Conservation (phyloP, 495 filamentous ascomycete species). For the Penicillium diatomitis region DNA sequence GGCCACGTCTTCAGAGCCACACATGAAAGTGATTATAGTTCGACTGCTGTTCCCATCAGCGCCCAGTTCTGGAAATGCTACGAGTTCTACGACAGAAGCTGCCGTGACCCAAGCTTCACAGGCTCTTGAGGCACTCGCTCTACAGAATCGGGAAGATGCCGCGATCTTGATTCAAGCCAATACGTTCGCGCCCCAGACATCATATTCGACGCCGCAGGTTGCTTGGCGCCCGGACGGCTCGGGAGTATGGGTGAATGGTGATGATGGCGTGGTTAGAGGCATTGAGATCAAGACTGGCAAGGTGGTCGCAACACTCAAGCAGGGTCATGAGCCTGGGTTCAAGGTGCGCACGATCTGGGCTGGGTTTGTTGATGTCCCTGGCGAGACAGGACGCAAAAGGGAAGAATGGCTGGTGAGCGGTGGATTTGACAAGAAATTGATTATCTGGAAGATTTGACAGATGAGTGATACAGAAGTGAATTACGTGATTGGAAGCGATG, state of each 20-base stretch:
- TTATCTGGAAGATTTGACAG: constrained; percentile 45
- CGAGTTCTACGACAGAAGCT: constrained; percentile 5
- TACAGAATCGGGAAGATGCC: constrained; percentile 50
- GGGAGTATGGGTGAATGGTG: constrained; percentile 62
- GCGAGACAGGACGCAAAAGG: constrained; percentile 11
- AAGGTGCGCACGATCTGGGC: constrained; percentile 62
- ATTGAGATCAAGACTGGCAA: constrained; percentile 55
- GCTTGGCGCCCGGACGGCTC: constrained; percentile 56
- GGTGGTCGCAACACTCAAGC: constrained; percentile 38
- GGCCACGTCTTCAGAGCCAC: constrained; percentile 51
- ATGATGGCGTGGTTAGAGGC: constrained; percentile 58
- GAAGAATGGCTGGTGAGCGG: constrained; percentile 58
- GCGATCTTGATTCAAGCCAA: constrained; percentile 50
- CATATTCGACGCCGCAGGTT: constrained; percentile 56
- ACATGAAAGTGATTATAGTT: constrained; percentile 60
- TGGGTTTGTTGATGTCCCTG: constrained; percentile 36
- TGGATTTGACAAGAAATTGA: constrained; percentile 56
- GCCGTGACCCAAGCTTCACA: constrained; percentile 40
- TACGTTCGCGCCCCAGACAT: constrained; percentile 57
- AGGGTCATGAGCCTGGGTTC: constrained; percentile 48
- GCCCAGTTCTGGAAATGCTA: constrained; percentile 1
- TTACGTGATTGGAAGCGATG: neutral
- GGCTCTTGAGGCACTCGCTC: constrained; percentile 34
- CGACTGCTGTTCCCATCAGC: constrained; percentile 43
- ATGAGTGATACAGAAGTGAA: neutral